These are phyloP conservation scores for Calophaca sinica DNA, from an alignment of 306 rosid genomes.

Conservation along the genomic window DNA sequence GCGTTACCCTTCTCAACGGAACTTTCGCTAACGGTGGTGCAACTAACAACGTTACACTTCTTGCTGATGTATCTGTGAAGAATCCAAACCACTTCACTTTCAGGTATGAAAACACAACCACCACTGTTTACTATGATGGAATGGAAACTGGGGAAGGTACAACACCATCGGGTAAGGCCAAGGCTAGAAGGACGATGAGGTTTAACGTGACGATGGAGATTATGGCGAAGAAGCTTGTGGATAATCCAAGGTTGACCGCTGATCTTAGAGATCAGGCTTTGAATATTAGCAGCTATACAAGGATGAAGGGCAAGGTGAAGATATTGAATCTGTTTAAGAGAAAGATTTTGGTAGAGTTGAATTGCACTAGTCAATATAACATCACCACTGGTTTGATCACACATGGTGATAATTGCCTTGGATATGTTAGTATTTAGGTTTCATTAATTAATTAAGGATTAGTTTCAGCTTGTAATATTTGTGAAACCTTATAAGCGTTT, in stretches of 20 bases:
- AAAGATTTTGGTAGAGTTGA: constrained; percentile 40
- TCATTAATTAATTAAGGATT: neutral
- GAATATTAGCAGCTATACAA: constrained; percentile 47
- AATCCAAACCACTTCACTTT: constrained; percentile 48
- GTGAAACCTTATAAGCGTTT: neutral
- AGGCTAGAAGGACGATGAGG: constrained; percentile 35
- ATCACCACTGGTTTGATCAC: neutral
- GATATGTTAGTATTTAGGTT: constrained; percentile 35
- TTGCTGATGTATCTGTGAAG: constrained; percentile 46
- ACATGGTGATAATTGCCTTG: constrained; percentile 27
- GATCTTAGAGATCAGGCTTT: constrained; percentile 27
- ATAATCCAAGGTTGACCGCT: neutral
- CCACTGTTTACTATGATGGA: constrained; percentile 39
- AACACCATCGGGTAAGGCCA: constrained; percentile 39
- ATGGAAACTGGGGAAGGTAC: constrained; percentile 32
- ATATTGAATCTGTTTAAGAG: constrained; percentile 41
- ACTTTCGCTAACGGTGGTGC: neutral
- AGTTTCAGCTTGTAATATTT: neutral
- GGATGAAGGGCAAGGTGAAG: constrained; percentile 46
- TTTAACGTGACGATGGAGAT: constrained; percentile 47
- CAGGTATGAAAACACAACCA: constrained; percentile 34
- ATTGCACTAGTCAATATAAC: constrained; percentile 48
- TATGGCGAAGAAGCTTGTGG: neutral
- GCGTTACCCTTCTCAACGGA: constrained; percentile 11
- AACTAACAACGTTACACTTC: constrained; percentile 5